Conservation (phyloP, 345 rosid genomes). For the Sisymbrium irio region DNA sequence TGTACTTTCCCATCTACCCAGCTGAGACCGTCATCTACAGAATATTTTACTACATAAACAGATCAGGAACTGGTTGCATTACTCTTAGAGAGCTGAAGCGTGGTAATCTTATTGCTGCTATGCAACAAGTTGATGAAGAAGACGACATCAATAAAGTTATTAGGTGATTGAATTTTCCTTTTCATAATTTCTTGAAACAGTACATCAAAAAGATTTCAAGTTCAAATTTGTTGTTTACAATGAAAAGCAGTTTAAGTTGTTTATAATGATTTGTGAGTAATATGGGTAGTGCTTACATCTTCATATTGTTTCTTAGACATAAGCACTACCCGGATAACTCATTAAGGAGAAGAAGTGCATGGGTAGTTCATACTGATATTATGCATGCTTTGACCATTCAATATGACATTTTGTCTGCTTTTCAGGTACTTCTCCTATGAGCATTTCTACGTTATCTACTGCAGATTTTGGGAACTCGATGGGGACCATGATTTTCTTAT, state of each 20-base stretch:
- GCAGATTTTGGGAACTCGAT: constrained; percentile 87
- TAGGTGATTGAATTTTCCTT: background rate
- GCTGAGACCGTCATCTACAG: constrained; percentile 97
- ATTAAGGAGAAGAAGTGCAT: background rate
- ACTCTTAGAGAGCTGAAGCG: no score
- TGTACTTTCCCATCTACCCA: constrained; percentile 42
- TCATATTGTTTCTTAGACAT: background rate
- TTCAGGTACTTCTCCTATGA: constrained; percentile 92
- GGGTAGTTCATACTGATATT: background rate
- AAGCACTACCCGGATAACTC: background rate
- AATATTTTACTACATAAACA: constrained; percentile 67
- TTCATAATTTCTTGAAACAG: background rate
- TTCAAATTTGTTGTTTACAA: background rate
- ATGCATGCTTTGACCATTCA: constrained; percentile 8
- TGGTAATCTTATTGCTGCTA: constrained; percentile 49
- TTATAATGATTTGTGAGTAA: background rate
- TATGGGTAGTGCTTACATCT: background rate
- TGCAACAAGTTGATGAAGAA: constrained; percentile 45
- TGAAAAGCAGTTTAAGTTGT: background rate
- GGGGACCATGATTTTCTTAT: constrained; percentile 80
- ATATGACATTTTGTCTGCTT: background rate
- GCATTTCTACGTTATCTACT: constrained; percentile 83
- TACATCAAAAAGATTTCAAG: background rate
- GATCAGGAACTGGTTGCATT: no score
- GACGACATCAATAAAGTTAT: constrained; percentile 48